Percentiles rank a stretch among this genome's conserved stretches.
phyloP scores from a whole-genome alignment of 1,284 basidiomycete species.

The Ustilago nuda region DNA sequence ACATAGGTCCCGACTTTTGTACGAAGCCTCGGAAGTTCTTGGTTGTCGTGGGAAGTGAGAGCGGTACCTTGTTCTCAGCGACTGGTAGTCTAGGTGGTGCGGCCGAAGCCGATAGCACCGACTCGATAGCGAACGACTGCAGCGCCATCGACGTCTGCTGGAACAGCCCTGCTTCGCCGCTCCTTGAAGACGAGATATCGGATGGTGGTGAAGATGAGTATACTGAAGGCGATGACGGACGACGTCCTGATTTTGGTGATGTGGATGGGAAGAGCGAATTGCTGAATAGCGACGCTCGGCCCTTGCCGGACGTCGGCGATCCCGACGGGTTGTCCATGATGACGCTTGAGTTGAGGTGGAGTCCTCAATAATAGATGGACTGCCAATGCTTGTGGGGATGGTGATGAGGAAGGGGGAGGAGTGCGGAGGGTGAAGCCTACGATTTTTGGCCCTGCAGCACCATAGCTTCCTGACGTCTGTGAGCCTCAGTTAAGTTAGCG shows the following conservation, averaged over 20 bases:
- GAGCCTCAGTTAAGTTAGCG: not conserved
- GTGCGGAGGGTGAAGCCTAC: constrained; percentile 1
- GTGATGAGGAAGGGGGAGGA: constrained; percentile 5
- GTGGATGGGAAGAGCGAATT: constrained; percentile 30
- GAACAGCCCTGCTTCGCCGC: constrained; percentile 18
- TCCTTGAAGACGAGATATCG: constrained; percentile 17
- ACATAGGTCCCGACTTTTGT: constrained; percentile 66
- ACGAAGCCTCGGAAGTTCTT: constrained; percentile 68
- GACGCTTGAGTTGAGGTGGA: not conserved
- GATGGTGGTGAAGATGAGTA: constrained; percentile 19
- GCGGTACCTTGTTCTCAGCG: constrained; percentile 62
- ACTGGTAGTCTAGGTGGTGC: constrained; percentile 62
- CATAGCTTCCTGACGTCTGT: constrained; percentile 1
- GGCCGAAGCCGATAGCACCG: constrained; percentile 55
- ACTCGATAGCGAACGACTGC: constrained; percentile 57
- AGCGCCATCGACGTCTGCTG: constrained; percentile 55
- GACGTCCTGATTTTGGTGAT: constrained; percentile 16
- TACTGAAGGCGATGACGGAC: constrained; percentile 29
- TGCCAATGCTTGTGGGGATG: not conserved
- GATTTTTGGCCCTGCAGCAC: constrained; percentile 4
- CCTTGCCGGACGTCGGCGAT: constrained; percentile 39
- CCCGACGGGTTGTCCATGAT: constrained; percentile 37
- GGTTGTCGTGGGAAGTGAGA: constrained; percentile 64
- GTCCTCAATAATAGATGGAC: constrained; percentile 1
- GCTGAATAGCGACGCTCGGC: constrained; percentile 37